A percentile compares a stretch with the other conserved stretches of the same genome.
Conservation (phyloP, 345 rosid genomes). For the Boechera retrofracta region DNA sequence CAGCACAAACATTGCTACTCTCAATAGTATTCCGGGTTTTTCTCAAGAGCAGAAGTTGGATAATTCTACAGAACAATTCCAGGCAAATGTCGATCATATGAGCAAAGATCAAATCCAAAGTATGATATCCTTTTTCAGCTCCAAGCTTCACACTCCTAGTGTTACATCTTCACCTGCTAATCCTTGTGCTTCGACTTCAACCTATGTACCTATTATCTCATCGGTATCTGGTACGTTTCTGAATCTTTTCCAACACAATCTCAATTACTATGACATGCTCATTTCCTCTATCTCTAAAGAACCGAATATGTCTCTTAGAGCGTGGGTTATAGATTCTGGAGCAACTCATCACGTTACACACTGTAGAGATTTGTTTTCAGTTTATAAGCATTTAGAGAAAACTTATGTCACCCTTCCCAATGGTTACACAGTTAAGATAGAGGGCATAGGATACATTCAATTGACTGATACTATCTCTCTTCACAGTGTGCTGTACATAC, state of each 20-base stretch:
- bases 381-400: accelerated
- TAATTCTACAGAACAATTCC: too few species aligned
- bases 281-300: background rate
- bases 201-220: background rate
- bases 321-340: background rate
- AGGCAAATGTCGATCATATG: too few species aligned
- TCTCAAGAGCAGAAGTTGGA: too few species aligned
- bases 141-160: background rate
- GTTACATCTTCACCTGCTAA: accelerated
- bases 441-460: background rate
- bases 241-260: too few species aligned
- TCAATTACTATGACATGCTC: background rate
- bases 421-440: background rate
- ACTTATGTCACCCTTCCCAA: background rate
- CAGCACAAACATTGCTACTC: too few species aligned
- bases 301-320: background rate
- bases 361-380: background rate
- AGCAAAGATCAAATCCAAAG: background rate
- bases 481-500: background rate
- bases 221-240: background rate
- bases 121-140: background rate
- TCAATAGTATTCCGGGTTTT: too few species aligned
- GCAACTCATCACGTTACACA: background rate
- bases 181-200: background rate
- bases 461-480: background rate